Conservation (phyloP, 176 grass and related monocot genomes). For the Oropetium thomaeum region DNA sequence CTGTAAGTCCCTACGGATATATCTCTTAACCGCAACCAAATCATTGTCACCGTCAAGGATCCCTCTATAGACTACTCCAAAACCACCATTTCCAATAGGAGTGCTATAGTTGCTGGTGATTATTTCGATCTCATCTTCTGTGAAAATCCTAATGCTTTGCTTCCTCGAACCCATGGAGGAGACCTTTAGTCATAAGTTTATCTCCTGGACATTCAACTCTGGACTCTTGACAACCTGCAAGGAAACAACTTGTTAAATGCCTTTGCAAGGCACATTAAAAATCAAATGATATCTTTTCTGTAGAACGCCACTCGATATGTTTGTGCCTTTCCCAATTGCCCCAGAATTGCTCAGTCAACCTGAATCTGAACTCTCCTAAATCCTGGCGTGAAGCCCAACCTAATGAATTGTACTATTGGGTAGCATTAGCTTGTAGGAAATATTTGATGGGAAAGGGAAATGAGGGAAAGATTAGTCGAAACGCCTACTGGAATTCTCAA, state of each 20-base stretch:
- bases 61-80: constrained; percentile 22
- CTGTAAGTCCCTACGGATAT: constrained; percentile 3
- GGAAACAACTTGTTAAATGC: background rate
- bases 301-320: background rate
- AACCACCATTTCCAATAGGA: constrained; percentile 20
- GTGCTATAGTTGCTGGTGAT: constrained; percentile 22
- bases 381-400: background rate
- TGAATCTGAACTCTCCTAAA: background rate
- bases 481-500: background rate
- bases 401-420: background rate
- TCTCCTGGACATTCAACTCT: background rate
- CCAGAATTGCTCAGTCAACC: background rate
- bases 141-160: constrained; percentile 6
- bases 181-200: background rate
- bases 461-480: too few species aligned
- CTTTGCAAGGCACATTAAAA: background rate
- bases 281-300: background rate
- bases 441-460: too few species aligned
- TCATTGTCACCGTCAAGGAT: background rate
- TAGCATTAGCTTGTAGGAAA: too few species aligned
- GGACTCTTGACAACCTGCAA: background rate
- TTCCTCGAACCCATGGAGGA: background rate
- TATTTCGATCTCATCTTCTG: constrained; percentile 8
- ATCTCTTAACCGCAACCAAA: constrained; percentile 34
- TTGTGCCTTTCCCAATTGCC: background rate